Evolutionary conservation across 345 rosid species (phyloP).

Genomic region (Erucastrum elatum): DNA sequence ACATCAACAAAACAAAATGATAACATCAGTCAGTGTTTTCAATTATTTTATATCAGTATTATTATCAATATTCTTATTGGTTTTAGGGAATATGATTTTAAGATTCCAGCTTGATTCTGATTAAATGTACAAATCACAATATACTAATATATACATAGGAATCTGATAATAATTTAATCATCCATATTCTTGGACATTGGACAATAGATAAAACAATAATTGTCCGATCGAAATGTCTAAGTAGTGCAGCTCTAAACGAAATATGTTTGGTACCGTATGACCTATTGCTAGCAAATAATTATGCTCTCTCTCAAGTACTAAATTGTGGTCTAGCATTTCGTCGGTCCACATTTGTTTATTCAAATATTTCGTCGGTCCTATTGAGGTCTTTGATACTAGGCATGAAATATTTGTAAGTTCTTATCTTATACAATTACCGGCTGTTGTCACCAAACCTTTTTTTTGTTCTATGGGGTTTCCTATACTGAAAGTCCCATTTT

Average conservation of each 20-base stretch:
- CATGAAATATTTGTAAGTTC: not conserved
- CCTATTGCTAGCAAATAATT: not conserved
- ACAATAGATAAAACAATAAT: not conserved
- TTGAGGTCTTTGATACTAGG: conserved; percentile 13
- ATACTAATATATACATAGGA: not conserved
- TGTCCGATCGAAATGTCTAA: not conserved
- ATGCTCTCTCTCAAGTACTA: not conserved
- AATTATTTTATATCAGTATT: not conserved
- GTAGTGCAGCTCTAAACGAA: not conserved
- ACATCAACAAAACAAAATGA: not conserved
- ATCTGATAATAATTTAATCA: not conserved
- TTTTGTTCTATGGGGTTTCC: not conserved
- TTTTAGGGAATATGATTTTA: not conserved
- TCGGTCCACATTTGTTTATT: not conserved
- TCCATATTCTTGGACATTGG: not conserved
- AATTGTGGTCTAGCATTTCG: not conserved
- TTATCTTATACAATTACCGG: conserved; percentile 10
- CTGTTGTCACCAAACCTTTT: conserved; percentile 32
- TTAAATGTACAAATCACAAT: not conserved
- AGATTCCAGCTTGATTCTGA: conserved; percentile 12
- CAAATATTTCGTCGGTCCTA: not conserved
- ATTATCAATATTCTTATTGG: not conserved
- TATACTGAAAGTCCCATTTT: conserved; percentile 11
- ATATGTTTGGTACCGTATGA: not conserved
- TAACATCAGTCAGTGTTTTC: not conserved